These are phyloP conservation scores for Torulaspora globosa DNA, from an alignment of 1,139 yeast genomes.

Conservation along the genomic window DNA sequence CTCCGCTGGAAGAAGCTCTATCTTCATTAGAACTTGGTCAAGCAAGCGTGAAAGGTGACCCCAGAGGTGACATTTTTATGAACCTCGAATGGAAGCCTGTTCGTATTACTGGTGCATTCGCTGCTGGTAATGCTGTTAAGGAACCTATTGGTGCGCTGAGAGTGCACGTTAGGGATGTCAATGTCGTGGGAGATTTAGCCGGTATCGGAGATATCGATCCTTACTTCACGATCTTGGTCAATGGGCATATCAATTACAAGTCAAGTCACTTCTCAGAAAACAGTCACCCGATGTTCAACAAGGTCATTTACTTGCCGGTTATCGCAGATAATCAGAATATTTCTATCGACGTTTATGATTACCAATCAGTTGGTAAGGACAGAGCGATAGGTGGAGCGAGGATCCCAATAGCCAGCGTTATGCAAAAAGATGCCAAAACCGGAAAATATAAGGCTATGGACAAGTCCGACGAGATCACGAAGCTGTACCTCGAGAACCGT, in stretches of 20 bases:
- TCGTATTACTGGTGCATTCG: conserved; percentile 49
- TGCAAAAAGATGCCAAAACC: conserved; percentile 44
- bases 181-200: conserved; percentile 42
- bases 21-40: conserved; percentile 54
- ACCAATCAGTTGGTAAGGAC: conserved; percentile 59
- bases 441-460: conserved; percentile 43
- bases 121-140: conserved; percentile 41
- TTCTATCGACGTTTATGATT: conserved; percentile 58
- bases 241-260: conserved; percentile 54
- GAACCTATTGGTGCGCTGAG: conserved; percentile 62
- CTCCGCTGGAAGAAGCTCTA: conserved; percentile 51
- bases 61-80: conserved; percentile 45
- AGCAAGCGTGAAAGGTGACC: conserved; percentile 47
- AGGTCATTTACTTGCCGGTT: conserved; percentile 59
- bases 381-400: conserved; percentile 59
- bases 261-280: conserved; percentile 56
- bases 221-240: conserved; percentile 54
- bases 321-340: conserved; percentile 58
- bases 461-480: conserved; percentile 36
- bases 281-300: conserved; percentile 53
- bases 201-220: conserved; percentile 76
- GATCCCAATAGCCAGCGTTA: conserved; percentile 47
- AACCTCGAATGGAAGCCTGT: conserved; percentile 71
- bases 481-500: conserved; percentile 46
- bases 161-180: conserved; percentile 53